Evolutionary conservation across 2,329 filamentous ascomycete genomes (phyloP).

Genomic region (Monosporascus sp.): DNA sequence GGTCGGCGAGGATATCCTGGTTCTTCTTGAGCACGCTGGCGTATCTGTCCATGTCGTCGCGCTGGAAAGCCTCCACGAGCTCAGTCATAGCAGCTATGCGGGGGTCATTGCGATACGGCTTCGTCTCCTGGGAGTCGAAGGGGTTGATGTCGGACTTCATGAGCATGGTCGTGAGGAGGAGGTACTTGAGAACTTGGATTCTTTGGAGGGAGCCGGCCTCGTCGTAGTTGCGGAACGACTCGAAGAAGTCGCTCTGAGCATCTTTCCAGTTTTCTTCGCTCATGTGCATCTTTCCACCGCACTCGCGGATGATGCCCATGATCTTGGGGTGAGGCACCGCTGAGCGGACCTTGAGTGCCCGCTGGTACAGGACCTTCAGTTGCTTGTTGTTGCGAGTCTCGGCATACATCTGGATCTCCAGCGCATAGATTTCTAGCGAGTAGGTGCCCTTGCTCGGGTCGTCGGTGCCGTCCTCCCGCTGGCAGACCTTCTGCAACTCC

Average conservation of each 20-base stretch:
- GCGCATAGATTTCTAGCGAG: slow-evolving; percentile 87
- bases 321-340: slow-evolving; percentile 97
- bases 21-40: slow-evolving; percentile 83
- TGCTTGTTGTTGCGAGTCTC: slow-evolving; percentile 97
- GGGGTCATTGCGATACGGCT: slow-evolving; percentile 93
- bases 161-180: slow-evolving; percentile 94
- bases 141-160: slow-evolving; percentile 99
- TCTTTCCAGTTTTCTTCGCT: slow-evolving; percentile 99
- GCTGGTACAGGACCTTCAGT: slow-evolving; percentile 86
- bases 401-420: slow-evolving; percentile 98
- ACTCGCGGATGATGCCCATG: slow-evolving; percentile 98
- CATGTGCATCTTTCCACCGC: slow-evolving; percentile 99
- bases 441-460: slow-evolving; percentile 97
- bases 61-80: slow-evolving; percentile 91
- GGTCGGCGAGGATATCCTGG: slow-evolving; percentile 81
- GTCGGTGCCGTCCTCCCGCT: slow-evolving; percentile 78
- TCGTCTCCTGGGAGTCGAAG: slow-evolving; percentile 97
- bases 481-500: slow-evolving; percentile 85
- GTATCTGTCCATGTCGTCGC: slow-evolving; percentile 89
- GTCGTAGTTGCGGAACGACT: slow-evolving; percentile 98
- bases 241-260: slow-evolving; percentile 95
- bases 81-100: slow-evolving; percentile 97
- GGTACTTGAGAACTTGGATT: slow-evolving; percentile 95
- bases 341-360: slow-evolving; percentile 87
- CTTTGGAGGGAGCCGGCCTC: slow-evolving; percentile 94